Evolutionary conservation across 352 stramenopile species (phyloP), one percentile per base, ranked within the genome.

Genomic region (Phytophthora tentaculata): DNA sequence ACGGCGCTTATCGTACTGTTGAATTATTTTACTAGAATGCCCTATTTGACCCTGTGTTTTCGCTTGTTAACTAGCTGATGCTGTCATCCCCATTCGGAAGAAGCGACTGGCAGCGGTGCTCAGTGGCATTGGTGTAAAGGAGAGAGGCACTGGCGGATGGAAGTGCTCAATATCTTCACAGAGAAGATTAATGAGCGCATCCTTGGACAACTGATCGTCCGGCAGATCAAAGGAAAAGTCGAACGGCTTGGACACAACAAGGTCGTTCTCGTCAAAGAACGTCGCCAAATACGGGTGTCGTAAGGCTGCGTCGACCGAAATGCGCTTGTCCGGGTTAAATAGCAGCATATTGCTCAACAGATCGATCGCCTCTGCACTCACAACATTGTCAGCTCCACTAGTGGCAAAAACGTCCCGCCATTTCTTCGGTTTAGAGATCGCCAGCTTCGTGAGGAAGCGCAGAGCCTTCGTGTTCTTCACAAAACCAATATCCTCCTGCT

Each of bases 381-480:
- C 74, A 7, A 22, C 8, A 12, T 64, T 56, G 23, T 68, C 64
- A 50, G 57, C 44, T 14, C 64, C 61, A 43, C 71, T 75, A 17
- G 62, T 70, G 2, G 81, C 73, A 59, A 92, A 89, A 22, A 88
- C 73, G 9, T 93, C 82, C 7, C 61, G 65, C 76, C 83, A 90
- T 64, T 90, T 92, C 47, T 77, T 88, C 0, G 84, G 80, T 71
- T 93, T 92, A 12, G 82, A 91, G 37, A 94, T 93, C 1, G 80
- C 56, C 5, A 90, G 65, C 50, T 87, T 87, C 4, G 82, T 90
- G 9, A 98, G 78, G 74, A 98, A 98, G 20, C 82, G 94, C 17
- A 80, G 59, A 12, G 96, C 92, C 68, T 95, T 98, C n/a, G 80
- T 83, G 43, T 95, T 98, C 71, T 94, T 90, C 49, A 98, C 91